Base-by-base conservation (phyloP, 176 grass and related monocot genomes). In the Tillandsia fasciculata region DNA sequence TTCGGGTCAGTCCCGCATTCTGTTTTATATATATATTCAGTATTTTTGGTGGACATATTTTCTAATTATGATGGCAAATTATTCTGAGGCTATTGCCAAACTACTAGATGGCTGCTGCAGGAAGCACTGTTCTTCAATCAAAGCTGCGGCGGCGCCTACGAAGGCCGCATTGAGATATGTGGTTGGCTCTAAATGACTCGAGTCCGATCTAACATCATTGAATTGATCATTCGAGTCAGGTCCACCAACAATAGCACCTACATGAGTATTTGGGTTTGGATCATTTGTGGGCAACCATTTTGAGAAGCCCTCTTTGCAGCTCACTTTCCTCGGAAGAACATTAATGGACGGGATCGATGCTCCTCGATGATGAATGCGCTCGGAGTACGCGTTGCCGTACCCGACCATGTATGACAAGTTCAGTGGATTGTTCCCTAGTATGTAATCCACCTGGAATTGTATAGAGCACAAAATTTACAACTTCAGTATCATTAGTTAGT, bases 111-210 rank as follows among this genome's bases (percentile, higher is more conserved):
- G 22, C 5, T 61, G 17, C 56, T 23, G 1, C 56, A 61, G 22
- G 56, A 61, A 18, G 22, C 56, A 61, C 22, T 20, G 17, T 61
- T 61, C 56, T 72, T 71, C 13, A 18, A 71, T 52, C 24, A 69
- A 53, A 26, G 83, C 76, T 53, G 87, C 80, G 8, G 70, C 76
- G 12, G 80, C 83, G 26, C 87, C 82, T 3, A 86, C 72, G 63
- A 89, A 89, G 69, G 87, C 87, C 3, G 83, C 79, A 57, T 86
- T 85, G 57, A 85, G 79, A 51, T 89, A 89, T 0, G 87, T 89
- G 0, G 87, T 77, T 0, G 82, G 87, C 64, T 85, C 82, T 0
- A 80, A 79, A 65, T 85, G 82, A 1, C 75, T 53, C 22, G 82
- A 85, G 65, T 85, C 87, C 5, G 33, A 74, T 70, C 79, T 79